Base-by-base conservation (phyloP, 106 monocot genomes). In the Hemerocallis citrina region DNA sequence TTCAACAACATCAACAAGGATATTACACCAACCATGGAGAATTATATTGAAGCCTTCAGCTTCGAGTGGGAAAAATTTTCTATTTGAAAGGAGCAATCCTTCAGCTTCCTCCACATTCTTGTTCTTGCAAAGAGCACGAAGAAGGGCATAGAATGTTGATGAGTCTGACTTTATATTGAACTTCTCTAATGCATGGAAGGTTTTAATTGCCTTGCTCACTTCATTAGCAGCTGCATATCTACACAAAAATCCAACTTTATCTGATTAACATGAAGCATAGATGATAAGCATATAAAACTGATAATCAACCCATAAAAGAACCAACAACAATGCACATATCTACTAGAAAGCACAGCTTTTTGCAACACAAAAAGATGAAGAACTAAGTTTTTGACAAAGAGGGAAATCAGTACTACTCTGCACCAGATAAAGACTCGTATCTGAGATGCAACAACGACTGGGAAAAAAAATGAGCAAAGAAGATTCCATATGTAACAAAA, bases 91-190 rank as follows among this genome's bases (percentile, higher is more conserved):
- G 49, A 96, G 87, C 23, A 96, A 64, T 43, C 88, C 76, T 47
- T 96, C 91, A 38, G 96, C 90, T 63, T 96, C 91, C 55, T 96
- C 96, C 16, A 88, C 74, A 64, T 91, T 84, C 47, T 55, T 75
- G 59, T 84, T 66, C 73, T 77, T 84, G 76, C 91, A 96, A 46
- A 96, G 74, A 41, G 79, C 71, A 15, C 34, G 68, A 48, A 96
- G 87, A 64, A 96, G 81, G 15, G 74, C 68, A 60, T 87, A 79
- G 64, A 79, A 91, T 43, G 59, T 55, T 52, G 59, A 47, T 24
- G 66, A 74, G 71, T 96, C 79, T 58, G 81, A 66, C 56, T 57
- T 48, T 59, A 91, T 28, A 56, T 84, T 88, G 64, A 96, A 85
- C 62, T 70, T 91, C 48, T 96, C 91, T 78, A 91, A 77, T 6